These are phyloP conservation scores for Scytalidium sp. DNA, from an alignment of 2,329 filamentous ascomycete genomes.

Conservation along the genomic window DNA sequence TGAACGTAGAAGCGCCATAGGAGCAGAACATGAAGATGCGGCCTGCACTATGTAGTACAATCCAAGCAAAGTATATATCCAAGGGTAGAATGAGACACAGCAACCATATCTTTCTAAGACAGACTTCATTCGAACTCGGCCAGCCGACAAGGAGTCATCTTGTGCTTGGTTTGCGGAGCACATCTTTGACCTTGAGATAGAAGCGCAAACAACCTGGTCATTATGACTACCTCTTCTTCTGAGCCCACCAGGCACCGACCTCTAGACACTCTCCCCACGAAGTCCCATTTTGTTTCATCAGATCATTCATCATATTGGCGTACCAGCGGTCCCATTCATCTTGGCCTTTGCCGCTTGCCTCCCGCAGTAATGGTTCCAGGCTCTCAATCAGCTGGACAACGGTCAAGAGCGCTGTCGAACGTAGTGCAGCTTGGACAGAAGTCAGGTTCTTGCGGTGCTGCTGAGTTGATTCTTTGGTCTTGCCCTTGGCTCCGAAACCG, in stretches of 20 bases:
- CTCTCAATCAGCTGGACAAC: constrained; percentile 82
- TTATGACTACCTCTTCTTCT: constrained; percentile 65
- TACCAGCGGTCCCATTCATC: constrained; percentile 94
- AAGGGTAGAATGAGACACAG: neutral
- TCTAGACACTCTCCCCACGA: constrained; percentile 83
- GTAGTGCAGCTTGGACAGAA: constrained; percentile 69
- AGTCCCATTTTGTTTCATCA: constrained; percentile 76
- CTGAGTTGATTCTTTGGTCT: constrained; percentile 20
- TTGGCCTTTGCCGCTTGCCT: constrained; percentile 80
- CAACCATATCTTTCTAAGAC: no score
- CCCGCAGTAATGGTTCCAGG: constrained; percentile 77
- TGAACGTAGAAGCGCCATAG: neutral
- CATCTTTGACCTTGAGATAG: no score
- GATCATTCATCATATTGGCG: constrained; percentile 79
- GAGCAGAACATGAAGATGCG: neutral
- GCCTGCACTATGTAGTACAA: neutral
- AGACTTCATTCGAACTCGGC: neutral
- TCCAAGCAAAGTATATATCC: neutral
- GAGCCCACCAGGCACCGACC: constrained; percentile 85
- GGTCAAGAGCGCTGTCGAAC: constrained; percentile 76
- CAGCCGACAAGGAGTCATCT: neutral
- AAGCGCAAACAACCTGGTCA: no score
- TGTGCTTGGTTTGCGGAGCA: no score
- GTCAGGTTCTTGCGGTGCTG: constrained; percentile 23
- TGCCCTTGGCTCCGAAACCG: constrained; percentile 23